Base-by-base conservation (phyloP, 225 moss, liverwort and hornwort species). In the Climacium dendroides region DNA sequence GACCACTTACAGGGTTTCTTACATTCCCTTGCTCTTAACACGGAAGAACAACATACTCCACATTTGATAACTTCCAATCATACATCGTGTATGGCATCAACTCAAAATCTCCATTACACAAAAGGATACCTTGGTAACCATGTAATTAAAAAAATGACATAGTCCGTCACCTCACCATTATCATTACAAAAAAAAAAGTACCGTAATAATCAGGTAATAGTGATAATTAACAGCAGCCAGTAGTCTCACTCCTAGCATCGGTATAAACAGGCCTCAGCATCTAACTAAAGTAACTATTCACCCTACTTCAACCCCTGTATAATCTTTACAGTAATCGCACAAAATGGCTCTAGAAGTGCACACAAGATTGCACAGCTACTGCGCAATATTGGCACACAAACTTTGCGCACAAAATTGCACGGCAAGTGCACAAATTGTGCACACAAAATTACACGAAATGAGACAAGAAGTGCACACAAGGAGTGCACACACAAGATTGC, bases 261-360 rank as follows among this genome's bases (percentile, higher is more conserved):
- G 71, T 89, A 91, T 91, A 47, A 75, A 91, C 91, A 91, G 75
- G 87, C 87, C 89, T 89, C 88, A 45, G 54, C 66, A 78, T 58
- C 79, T 86, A 79, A 45, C 45, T 45, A 45, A 45, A 47, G 11
- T 57, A 74, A 59, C 37, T 87, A 71, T 63, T 82, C 85, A 82
- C n/a, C 85, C 85, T 88, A 61, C 34, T 87, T 72, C 54, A 60
- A 83, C 73, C 74, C 65, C 59, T 74, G 74, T 55, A 63, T 80
- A 64, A 66, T 55, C 90, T 90, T 85, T 90, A 90, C 90, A 90
- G 47, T 47, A 55, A 57, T 74, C 34, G 85, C 70, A 69, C 62
- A 85, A 78, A 63, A 58, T 59, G 48, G 80, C 80, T 61, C 87
- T 50, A 14, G 10, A 47, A n/a, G 26, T 81, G 48, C 17, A 19